Evolutionary conservation across 208 protist species (phyloP), one percentile per base, ranked within the genome.

Genomic region (Leptomonas pyrrhocoris): DNA sequence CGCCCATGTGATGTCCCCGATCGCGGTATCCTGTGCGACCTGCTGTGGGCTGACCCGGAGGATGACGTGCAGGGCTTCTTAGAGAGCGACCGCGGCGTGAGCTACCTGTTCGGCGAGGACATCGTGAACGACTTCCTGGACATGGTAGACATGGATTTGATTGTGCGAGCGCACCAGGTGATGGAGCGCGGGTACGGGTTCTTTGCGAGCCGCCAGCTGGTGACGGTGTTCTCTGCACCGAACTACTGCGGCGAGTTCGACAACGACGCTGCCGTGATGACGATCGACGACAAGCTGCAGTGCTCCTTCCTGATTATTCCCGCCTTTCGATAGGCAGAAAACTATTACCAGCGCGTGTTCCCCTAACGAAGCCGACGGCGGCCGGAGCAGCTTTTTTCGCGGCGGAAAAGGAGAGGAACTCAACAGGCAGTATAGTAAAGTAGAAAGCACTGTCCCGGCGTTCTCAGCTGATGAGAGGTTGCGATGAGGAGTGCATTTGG

Each of bases 181-280:
- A 94, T 99, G 55, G 90, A 99, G 54, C 94, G 98, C 49, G 98
- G 98, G 9, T 99, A 99, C 78, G 98, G 98, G 51, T 99, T 99
- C 81, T 99, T 99, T 70, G 98, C 98, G 19, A 97, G 98, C 58
- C 89, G 98, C n/a, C 95, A 99, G 97, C 89, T 99, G 40, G 97
- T 99, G 53, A 99, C 99, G 0, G 58, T 99, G 16, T 99, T 99
- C 88, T 99, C 96, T 11, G 99, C 99, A 0, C 98, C 98, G 38
- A 99, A 99, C 84, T 99, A 99, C 85, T 99, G 98, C 73, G 98
- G 98, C 59, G 93, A 99, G 71, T 98, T 99, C 67, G 99, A 99
- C 77, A 98, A 98, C 27, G 99, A 98, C 30, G 98, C 98, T 12
- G 98, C 99, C 5, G 77, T 95, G 45, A 89, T 92, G 98, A 60